Percentiles rank a stretch among this genome's conserved stretches.
phyloP scores from a whole-genome alignment of 2,329 filamentous ascomycete genomes.

The Colletotrichum magnum region DNA sequence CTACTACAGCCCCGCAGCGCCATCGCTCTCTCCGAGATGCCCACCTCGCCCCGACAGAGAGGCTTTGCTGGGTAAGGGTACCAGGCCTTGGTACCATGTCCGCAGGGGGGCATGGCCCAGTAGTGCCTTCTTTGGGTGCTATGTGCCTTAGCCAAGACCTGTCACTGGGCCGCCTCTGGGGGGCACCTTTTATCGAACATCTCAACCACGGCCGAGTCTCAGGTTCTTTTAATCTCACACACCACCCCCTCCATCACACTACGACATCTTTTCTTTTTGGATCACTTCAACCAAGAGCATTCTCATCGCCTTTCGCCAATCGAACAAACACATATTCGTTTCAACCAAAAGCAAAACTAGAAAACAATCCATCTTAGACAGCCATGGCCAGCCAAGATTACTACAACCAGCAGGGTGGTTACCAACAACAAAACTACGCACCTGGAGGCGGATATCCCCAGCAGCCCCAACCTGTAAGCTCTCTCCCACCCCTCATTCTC shows the following conservation, averaged over 20 bases:
- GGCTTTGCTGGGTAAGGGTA: conserved; percentile 23
- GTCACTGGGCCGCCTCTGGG: conserved; percentile 25
- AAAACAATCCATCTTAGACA: neutral
- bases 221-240: conserved; percentile 26
- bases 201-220: conserved; percentile 16
- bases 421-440: conserved; percentile 42
- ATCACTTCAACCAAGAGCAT: conserved; percentile 2
- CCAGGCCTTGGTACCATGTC: conserved; percentile 2
- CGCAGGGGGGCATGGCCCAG: conserved; percentile 3
- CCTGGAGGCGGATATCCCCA: conserved; percentile 51
- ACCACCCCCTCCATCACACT: conserved; percentile 1
- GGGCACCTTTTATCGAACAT: conserved; percentile 35
- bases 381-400: conserved; percentile 59
- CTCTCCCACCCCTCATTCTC: neutral
- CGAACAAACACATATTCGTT: neutral
- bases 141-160: conserved; percentile 17
- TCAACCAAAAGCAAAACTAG: conserved; percentile 1
- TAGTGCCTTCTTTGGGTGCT: conserved; percentile 14
- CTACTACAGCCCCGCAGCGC: conserved; percentile 24
- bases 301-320: neutral
- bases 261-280: neutral
- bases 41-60: neutral
- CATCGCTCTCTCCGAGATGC: conserved; percentile 28
- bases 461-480: conserved; percentile 57
- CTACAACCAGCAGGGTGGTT: conserved; percentile 53